A percentile compares a stretch with the other conserved stretches of the same genome.
Conservation (phyloP, 352 stramenopile genomes). For the Pythium aristosporum region DNA sequence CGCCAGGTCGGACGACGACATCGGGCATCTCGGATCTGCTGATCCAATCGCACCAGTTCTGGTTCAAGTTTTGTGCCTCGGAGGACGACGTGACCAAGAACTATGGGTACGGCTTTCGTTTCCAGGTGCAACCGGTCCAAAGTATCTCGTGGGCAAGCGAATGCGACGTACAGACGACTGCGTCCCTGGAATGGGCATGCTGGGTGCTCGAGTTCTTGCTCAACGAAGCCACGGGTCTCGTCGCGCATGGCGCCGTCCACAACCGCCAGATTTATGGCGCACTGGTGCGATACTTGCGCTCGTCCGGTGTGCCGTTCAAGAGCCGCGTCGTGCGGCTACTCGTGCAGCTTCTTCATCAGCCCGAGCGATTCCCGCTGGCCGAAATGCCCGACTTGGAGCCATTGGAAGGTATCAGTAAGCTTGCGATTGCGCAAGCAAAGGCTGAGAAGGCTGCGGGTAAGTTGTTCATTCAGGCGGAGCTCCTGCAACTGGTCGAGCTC, state of each 20-base stretch:
- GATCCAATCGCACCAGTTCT: conserved; percentile 75
- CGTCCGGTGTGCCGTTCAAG: conserved; percentile 79
- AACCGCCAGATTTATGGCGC: conserved; percentile 80
- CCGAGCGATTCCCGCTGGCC: conserved; percentile 51
- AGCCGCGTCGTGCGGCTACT: conserved; percentile 70
- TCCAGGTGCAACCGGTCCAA: conserved; percentile 76
- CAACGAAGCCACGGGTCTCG: conserved; percentile 67
- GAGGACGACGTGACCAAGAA: conserved; percentile 65
- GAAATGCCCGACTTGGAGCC: conserved; percentile 64
- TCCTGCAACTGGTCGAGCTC: conserved; percentile 80
- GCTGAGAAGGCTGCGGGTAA: conserved; percentile 57
- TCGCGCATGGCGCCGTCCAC: conserved; percentile 69
- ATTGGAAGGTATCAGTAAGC: conserved; percentile 56
- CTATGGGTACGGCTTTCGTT: conserved; percentile 79
- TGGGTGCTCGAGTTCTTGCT: conserved; percentile 83
- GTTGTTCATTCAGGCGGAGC: conserved; percentile 68
- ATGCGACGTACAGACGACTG: conserved; percentile 64
- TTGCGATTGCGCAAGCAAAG: conserved; percentile 60
- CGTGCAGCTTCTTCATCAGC: conserved; percentile 68
- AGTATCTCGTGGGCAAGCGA: conserved; percentile 85
- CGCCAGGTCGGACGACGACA: conserved; percentile 1
- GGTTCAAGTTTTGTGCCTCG: conserved; percentile 73
- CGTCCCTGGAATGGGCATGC: conserved; percentile 85
- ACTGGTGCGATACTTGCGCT: conserved; percentile 79
- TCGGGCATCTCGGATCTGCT: conserved; percentile 48